Evolutionary conservation across 2,329 filamentous ascomycete genomes (phyloP).

Genomic region (Monosporascus sp.): DNA sequence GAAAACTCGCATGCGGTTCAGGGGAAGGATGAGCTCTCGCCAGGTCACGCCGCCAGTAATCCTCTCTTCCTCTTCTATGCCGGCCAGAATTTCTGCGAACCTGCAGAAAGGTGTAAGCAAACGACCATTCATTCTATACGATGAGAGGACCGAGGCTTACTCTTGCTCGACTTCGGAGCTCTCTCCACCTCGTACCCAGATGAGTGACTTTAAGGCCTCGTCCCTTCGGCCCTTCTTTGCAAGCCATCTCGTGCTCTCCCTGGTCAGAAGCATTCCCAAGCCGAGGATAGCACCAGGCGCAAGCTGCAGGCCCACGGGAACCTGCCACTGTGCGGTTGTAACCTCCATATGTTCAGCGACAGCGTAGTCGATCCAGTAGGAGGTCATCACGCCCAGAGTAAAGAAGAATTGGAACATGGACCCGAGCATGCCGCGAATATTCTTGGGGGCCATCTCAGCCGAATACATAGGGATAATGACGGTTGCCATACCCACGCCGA

Average conservation of each 20-base stretch:
- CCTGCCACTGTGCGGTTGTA: conserved; percentile 45
- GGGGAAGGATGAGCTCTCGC: conserved; percentile 37
- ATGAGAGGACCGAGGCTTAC: not conserved
- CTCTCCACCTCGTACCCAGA: conserved; percentile 41
- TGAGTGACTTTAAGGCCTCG: conserved; percentile 40
- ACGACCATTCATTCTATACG: not conserved
- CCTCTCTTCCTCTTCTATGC: conserved; percentile 38
- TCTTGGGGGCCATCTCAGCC: conserved; percentile 34
- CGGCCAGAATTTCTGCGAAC: conserved; percentile 33
- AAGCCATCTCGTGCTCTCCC: conserved; percentile 46
- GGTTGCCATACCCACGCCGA: conserved; percentile 26
- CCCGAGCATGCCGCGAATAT: conserved; percentile 41
- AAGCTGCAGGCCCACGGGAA: conserved; percentile 48
- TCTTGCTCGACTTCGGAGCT: not conserved
- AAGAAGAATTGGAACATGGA: conserved; percentile 48
- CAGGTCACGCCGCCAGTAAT: conserved; percentile 36
- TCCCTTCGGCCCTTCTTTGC: conserved; percentile 37
- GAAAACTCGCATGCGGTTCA: conserved; percentile 40
- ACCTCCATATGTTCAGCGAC: conserved; percentile 27
- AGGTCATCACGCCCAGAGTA: conserved; percentile 39
- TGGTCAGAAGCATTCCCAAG: conserved; percentile 40
- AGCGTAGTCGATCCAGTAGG: conserved; percentile 50
- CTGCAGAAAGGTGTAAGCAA: conserved; percentile 4
- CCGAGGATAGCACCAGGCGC: conserved; percentile 41
- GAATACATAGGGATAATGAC: conserved; percentile 34